Evolutionary conservation across 768 basidiomycete genomes (phyloP).

Genomic region (Mycena filopes): DNA sequence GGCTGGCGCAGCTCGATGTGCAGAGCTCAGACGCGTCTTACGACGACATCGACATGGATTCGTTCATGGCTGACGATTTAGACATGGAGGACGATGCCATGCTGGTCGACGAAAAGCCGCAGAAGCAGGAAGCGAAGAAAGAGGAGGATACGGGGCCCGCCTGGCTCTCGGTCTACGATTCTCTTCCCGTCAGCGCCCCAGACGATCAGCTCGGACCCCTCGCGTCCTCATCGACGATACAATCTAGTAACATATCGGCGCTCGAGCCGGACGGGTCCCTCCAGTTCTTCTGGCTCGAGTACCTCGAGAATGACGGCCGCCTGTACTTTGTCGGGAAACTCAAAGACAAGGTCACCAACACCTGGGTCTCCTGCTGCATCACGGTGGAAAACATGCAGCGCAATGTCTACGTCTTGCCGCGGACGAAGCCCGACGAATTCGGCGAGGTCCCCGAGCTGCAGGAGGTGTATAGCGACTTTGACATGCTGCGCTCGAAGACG

Average conservation of each 20-base stretch:
- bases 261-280: conserved; percentile 88
- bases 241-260: conserved; percentile 60
- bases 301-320: conserved; percentile 85
- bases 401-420: conserved; percentile 90
- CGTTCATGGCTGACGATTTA: conserved; percentile 69
- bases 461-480: conserved; percentile 88
- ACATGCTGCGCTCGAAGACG: conserved; percentile 75
- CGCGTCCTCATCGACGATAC: conserved; percentile 44
- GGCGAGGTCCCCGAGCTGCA: conserved; percentile 71
- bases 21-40: conserved; percentile 61
- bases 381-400: conserved; percentile 86
- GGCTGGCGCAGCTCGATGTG: conserved; percentile 69
- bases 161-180: conserved; percentile 83
- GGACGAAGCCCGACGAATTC: conserved; percentile 67
- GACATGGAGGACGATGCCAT: conserved; percentile 44
- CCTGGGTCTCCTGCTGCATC: conserved; percentile 88
- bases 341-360: conserved; percentile 74
- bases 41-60: conserved; percentile 70
- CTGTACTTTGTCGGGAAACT: conserved; percentile 94
- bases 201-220: conserved; percentile 66
- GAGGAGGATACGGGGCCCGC: conserved; percentile 61
- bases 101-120: conserved; percentile 45
- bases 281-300: conserved; percentile 96
- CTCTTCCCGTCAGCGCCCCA: conserved; percentile 68
- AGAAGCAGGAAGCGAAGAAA: conserved; percentile 51